Percentiles rank a stretch among this genome's conserved stretches.
Conservation (phyloP, 192 early-diverging fungal species). For the Haplosporangium gracile region DNA sequence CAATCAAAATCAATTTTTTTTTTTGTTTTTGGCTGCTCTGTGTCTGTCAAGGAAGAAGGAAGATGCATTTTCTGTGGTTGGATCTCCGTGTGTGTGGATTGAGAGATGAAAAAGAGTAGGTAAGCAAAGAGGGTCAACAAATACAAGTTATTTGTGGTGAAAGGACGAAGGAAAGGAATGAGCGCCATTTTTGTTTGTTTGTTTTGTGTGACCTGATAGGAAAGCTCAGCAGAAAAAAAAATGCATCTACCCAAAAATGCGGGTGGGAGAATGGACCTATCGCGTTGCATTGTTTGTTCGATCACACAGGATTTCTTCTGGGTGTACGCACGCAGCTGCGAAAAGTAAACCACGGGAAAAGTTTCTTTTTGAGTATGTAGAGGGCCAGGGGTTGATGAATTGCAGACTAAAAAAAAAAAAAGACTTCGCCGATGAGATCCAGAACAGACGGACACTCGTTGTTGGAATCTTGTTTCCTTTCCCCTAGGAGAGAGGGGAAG, state of each 20-base stretch:
- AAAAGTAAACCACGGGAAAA: not conserved
- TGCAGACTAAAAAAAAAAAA: no score
- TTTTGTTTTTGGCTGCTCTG: no score
- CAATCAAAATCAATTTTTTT: no score
- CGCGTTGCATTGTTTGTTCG: not conserved
- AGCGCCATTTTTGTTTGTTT: slow-evolving; percentile 1
- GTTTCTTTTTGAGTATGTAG: not conserved
- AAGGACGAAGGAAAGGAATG: not conserved
- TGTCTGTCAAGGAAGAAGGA: no score
- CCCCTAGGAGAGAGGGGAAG: no score
- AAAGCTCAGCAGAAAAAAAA: not conserved
- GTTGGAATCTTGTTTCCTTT: no score
- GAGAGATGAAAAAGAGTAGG: no score
- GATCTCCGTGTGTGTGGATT: no score
- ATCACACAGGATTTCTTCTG: not conserved
- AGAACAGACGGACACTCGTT: no score
- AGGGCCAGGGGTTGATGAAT: not conserved
- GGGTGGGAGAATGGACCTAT: not conserved
- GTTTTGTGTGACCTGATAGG: not conserved
- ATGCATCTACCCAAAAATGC: not conserved
- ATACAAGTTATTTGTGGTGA: slow-evolving; percentile 1
- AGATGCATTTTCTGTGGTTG: no score
- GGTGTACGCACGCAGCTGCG: not conserved
- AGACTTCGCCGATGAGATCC: no score
- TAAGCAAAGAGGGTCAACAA: not conserved